These are phyloP conservation scores for Oidiodendron maius DNA, from an alignment of 495 filamentous ascomycete species.

Conservation along the genomic window DNA sequence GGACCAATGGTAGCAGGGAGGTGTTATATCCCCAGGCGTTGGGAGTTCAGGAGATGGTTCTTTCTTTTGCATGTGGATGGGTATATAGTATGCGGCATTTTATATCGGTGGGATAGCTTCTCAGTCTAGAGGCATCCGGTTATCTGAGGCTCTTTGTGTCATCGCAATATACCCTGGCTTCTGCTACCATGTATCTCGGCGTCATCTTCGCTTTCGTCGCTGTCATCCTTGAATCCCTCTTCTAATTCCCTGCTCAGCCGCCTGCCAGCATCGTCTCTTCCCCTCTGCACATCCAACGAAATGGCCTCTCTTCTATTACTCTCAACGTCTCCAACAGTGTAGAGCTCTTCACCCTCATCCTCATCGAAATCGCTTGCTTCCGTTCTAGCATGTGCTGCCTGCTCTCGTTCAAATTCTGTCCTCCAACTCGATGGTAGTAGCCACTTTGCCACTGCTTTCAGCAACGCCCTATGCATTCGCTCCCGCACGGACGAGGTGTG, in stretches of 20 bases:
- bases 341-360: conserved; percentile 59
- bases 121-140: too few relatives aligned
- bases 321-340: conserved; percentile 48
- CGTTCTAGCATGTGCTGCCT: conserved; percentile 29
- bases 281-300: conserved; percentile 26
- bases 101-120: too few relatives aligned
- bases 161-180: conserved; percentile 4
- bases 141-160: too few relatives aligned
- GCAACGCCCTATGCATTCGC: conserved; percentile 42
- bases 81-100: too few relatives aligned
- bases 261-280: conserved; percentile 33
- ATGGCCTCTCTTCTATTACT: conserved; percentile 42
- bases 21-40: too few relatives aligned
- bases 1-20: not conserved
- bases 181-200: conserved; percentile 3
- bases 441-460: conserved; percentile 36
- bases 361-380: conserved; percentile 55
- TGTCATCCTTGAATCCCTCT: conserved; percentile 78
- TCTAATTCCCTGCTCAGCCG: conserved; percentile 78
- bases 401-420: conserved; percentile 24
- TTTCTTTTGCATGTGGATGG: too few relatives aligned
- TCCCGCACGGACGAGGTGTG: conserved; percentile 57
- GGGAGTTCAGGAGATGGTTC: too few relatives aligned
- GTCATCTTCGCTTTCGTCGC: conserved; percentile 57
- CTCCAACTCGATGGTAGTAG: conserved; percentile 54